phyloP scores from a whole-genome alignment of 2,329 filamentous ascomycete species.

The Macrophomina pseudophaseolina region DNA sequence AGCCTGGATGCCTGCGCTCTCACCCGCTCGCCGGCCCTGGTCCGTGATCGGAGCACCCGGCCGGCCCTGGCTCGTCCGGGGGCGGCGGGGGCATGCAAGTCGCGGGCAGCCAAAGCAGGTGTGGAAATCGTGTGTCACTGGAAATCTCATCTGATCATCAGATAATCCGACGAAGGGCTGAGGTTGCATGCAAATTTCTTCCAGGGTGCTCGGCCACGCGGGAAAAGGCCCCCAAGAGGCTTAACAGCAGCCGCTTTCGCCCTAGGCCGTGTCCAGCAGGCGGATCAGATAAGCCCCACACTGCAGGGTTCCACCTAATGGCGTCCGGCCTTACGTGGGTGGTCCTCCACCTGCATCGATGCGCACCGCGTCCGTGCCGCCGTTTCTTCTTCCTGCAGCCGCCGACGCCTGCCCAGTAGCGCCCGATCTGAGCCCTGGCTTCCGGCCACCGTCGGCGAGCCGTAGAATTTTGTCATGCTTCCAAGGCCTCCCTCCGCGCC shows the following conservation, averaged over 20 bases:
- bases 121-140: constrained; percentile 16
- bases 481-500: neutral
- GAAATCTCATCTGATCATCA: constrained; percentile 28
- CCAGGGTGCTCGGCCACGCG: neutral
- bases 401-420: constrained; percentile 8
- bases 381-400: neutral
- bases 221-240: constrained; percentile 13
- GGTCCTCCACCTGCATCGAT: neutral
- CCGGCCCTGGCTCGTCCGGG: neutral
- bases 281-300: constrained; percentile 28
- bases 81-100: neutral
- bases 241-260: constrained; percentile 21
- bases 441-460: neutral
- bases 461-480: constrained; percentile 3
- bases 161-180: constrained; percentile 15
- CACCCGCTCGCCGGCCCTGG: neutral
- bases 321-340: constrained; percentile 15
- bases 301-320: neutral
- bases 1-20: neutral
- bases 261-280: constrained; percentile 14
- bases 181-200: constrained; percentile 21
- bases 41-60: constrained; percentile 12
- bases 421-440: neutral
- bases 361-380: neutral
- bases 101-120: neutral